Evolutionary conservation across 192 early-diverging fungal genomes (phyloP).

Genomic region (Coemansia sp.): DNA sequence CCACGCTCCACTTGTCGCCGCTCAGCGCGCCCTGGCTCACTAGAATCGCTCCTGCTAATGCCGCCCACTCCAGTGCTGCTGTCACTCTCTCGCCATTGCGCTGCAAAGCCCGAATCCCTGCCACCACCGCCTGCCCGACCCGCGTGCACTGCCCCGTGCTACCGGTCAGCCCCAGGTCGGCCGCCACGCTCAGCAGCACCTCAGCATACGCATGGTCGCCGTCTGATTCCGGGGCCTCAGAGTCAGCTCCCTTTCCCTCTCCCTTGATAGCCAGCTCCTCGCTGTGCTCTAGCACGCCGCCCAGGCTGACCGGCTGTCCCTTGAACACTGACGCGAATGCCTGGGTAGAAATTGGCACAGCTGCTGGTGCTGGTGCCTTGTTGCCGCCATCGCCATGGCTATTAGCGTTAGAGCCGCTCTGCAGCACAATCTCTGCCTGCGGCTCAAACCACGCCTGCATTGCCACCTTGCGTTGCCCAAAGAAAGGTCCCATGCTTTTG

Average conservation of each 20-base stretch:
- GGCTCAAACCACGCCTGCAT: conserved; percentile 65
- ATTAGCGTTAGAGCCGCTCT: background rate
- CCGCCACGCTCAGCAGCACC: conserved; percentile 18
- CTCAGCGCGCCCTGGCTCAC: conserved; percentile 37
- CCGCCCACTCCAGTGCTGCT: conserved; percentile 35
- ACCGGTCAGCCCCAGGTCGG: conserved; percentile 25
- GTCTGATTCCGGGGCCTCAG: background rate
- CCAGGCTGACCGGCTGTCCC: conserved; percentile 2
- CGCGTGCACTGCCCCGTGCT: conserved; percentile 29
- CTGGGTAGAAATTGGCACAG: background rate
- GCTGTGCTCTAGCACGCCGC: conserved; percentile 17
- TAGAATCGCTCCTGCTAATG: conserved; percentile 29
- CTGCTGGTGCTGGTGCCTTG: background rate
- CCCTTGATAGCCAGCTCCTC: conserved; percentile 4
- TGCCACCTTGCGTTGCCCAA: conserved; percentile 62
- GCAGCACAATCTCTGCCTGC: conserved; percentile 40
- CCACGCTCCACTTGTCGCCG: conserved; percentile 41
- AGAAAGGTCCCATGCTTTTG: conserved; percentile 63
- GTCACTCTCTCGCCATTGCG: background rate
- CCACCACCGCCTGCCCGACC: conserved; percentile 20
- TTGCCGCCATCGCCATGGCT: background rate
- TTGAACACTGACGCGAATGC: background rate
- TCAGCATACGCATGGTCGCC: conserved; percentile 8
- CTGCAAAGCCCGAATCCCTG: conserved; percentile 31
- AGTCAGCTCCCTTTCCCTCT: background rate